Base-by-base conservation (phyloP, 78 protist species). In the Emiliania huxleyi region DNA sequence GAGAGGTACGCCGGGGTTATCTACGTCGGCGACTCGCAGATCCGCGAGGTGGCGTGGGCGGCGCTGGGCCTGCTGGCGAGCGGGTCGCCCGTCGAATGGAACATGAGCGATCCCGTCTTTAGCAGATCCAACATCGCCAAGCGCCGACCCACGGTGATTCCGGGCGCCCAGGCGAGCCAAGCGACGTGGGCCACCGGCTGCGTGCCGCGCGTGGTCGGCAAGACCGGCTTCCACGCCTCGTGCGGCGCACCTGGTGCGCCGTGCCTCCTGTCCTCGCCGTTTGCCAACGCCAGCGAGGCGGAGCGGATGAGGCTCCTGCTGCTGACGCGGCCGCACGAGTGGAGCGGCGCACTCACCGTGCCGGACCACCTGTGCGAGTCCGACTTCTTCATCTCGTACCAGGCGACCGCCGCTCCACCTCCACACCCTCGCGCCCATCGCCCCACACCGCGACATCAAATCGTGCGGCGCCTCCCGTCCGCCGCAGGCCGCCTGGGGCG, bases 11-110 rank as follows among this genome's bases (percentile, higher is more conserved):
- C 42, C 79, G 79, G 79, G 38, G 79, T 69, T 40, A n/a, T 69
- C 79, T 69, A 12, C 79, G 79, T 69, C 40, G 79, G 79, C 79
- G 79, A 69, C 40, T 69, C 79, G 40, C 79, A 69, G 79, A 69
- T 69, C 40, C 79, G 79, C 18, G 79, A 69, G 79, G 40, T 69
- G 21, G 79, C 79, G 79, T 69, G 79, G 79, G 79, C 42, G 42
- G 79, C 79, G 40, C 79, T 69, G 79, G 38, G n/a, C 38, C 35
- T 69, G 40, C 79, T 69, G 79, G n/a, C 79, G 79, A 18, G 11
- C 21, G 42, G 40, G 79, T 40, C 2, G 40, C 29, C 0, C 42
- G 8, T 4, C 25, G 42, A 4, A 8, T 69, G 22, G 38, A 8
- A 4, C 35, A 8, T 1, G 79, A 69, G 40, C 15, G 79, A 69